Evolutionary conservation across 768 basidiomycete species (phyloP), one percentile per base, ranked within the genome.

Genomic region (Mycena amicta): DNA sequence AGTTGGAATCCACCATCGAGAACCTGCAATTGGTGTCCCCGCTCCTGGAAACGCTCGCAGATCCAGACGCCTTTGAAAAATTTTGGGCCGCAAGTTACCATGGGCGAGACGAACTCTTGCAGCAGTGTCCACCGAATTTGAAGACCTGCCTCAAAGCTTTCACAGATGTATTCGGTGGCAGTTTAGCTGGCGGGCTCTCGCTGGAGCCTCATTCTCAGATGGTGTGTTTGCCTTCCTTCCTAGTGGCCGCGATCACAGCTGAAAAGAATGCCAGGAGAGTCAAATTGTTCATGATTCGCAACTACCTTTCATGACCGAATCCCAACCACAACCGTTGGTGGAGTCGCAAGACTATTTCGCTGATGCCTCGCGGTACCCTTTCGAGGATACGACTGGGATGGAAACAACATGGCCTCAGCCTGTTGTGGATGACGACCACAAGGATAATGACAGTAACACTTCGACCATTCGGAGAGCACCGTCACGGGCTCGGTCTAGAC

Each of bases 21-120:
- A 74, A 67, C 27, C 75, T 88, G 3, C 57, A 74, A 13, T 62
- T 68, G 2, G 67, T 82, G 20, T 76, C 82, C 6, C 69, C 67
- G 22, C 81, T 87, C 59, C 70, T 89, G 2, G 68, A 72, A 15
- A 80, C 85, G 2, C 79, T 79, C 0, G 87, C 88, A 62, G 71
- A 65, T 29, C 80, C 83, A 1, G 63, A 79, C 5, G 77, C 80
- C 1, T 89, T 88, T 58, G 75, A 77, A 61, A 71, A 68, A 2
- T 88, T 84, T 66, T 89, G 87, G 87, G 75, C 75, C n/a, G 69
- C 70, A 37, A 83, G 82, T 3, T 87, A 83, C 64, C 78, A 83
- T 30, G 71, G 70, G n/a, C 72, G 66, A 31, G 68, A 68, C 26
- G 71, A 78, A 29, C 75, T 80, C 27, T 68, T 66, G 50, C 39